A percentile compares a stretch with the other conserved stretches of the same genome.
Conservation (phyloP, 73 alveolate genomes). For the Stentor roeselii region DNA sequence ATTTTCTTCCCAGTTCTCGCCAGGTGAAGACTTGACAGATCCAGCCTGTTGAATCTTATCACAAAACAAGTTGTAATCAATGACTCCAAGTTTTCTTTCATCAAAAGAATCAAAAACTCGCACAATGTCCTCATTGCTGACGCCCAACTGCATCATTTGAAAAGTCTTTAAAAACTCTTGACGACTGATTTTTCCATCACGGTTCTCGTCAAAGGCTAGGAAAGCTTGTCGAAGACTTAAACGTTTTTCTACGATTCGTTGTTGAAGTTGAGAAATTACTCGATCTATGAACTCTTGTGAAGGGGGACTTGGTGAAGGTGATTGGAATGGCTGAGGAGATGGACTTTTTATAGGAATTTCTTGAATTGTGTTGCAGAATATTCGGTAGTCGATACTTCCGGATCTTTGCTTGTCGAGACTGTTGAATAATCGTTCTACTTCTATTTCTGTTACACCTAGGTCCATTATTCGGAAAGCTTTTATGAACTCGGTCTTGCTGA, state of each 20-base stretch:
- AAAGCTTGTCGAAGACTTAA: conserved; percentile 30
- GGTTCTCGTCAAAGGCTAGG: conserved; percentile 35
- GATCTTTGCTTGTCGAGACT: background rate
- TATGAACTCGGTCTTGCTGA: background rate
- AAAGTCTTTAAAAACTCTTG: background rate
- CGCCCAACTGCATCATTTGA: background rate
- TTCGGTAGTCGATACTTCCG: background rate
- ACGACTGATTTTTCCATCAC: conserved; percentile 33
- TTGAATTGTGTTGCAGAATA: too few relatives aligned
- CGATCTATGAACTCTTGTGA: too few relatives aligned
- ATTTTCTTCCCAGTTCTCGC: conserved; percentile 7
- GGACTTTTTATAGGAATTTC: too few relatives aligned
- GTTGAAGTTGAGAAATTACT: background rate
- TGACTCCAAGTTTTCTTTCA: too few relatives aligned
- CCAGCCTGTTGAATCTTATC: too few relatives aligned
- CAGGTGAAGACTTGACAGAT: too few relatives aligned
- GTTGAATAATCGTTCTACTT: background rate
- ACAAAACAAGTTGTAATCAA: too few relatives aligned
- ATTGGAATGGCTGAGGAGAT: too few relatives aligned
- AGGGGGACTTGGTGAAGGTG: too few relatives aligned
- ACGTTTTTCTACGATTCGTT: conserved; percentile 29
- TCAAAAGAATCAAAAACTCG: too few relatives aligned
- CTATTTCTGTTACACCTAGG: background rate
- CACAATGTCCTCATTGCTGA: background rate
- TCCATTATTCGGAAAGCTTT: background rate